Evolutionary conservation across 2,329 filamentous ascomycete species (phyloP).

Genomic region (Calonectria honghensis): DNA sequence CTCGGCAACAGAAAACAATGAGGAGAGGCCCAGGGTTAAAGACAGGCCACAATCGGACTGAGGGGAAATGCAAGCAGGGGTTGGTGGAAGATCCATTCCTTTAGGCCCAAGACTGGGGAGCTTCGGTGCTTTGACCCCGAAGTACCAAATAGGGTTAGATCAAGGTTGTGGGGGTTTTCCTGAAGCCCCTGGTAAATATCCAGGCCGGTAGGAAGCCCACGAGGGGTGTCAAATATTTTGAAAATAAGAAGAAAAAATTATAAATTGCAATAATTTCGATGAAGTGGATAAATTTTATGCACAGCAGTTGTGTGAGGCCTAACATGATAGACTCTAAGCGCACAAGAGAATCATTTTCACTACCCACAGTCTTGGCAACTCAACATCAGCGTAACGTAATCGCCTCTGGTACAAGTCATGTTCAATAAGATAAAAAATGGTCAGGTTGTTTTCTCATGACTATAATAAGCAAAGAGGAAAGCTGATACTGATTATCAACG

Average conservation of each 20-base stretch:
- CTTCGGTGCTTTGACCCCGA: not conserved
- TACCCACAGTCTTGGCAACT: not conserved
- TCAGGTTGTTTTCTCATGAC: accelerated
- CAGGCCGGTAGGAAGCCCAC: not conserved
- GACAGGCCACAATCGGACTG: not conserved
- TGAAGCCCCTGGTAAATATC: not conserved
- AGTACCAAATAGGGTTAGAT: not conserved
- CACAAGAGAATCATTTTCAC: not conserved
- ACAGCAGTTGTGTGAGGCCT: not conserved
- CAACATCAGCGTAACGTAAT: not conserved
- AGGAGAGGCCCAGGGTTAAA: not conserved
- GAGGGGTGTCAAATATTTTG: not conserved
- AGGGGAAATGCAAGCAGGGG: not conserved
- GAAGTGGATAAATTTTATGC: not conserved
- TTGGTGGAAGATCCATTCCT: conserved; percentile 1
- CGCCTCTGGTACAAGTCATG: not conserved
- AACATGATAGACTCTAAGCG: not conserved
- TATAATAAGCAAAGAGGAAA: not conserved
- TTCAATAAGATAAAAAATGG: not conserved
- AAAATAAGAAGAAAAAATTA: not conserved
- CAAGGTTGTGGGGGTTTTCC: not conserved
- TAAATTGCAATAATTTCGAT: not conserved
- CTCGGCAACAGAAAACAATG: not conserved
- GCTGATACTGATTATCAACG: not conserved
- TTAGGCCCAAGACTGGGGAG: not conserved